Conservation (phyloP, 2,329 filamentous ascomycete species). For the Rhynchosporium graminicola region DNA sequence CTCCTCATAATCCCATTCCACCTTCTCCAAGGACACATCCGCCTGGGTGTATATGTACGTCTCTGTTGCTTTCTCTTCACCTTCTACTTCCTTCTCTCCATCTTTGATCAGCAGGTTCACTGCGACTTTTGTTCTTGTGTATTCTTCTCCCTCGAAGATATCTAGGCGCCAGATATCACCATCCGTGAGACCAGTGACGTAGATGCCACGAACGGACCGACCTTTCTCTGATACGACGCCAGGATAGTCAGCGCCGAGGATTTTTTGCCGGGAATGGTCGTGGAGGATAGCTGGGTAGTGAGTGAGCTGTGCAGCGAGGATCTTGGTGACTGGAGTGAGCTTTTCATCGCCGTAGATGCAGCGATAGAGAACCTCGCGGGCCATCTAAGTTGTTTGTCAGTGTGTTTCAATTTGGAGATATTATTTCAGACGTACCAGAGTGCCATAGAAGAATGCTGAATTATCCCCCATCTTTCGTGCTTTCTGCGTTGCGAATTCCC, state of each 20-base stretch:
- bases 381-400: constrained; percentile 57
- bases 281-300: constrained; percentile 76
- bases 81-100: constrained; percentile 21
- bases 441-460: constrained; percentile 35
- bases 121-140: constrained; percentile 56
- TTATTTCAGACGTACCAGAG: background rate
- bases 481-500: background rate
- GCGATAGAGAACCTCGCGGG: constrained; percentile 80
- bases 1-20: constrained; percentile 86
- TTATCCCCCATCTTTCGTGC: constrained; percentile 26
- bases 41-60: constrained; percentile 65
- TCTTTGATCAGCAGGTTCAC: constrained; percentile 50
- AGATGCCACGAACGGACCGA: constrained; percentile 69
- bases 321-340: constrained; percentile 43
- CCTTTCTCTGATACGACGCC: constrained; percentile 63
- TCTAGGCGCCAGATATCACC: constrained; percentile 77
- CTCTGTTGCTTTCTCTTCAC: constrained; percentile 46
- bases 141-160: constrained; percentile 78
- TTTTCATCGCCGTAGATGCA: constrained; percentile 65
- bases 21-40: constrained; percentile 58
- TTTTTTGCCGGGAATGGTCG: constrained; percentile 69
- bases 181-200: constrained; percentile 76
- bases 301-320: constrained; percentile 49
- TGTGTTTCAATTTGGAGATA: background rate
- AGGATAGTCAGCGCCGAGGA: constrained; percentile 74